Evolutionary conservation across 768 basidiomycete genomes (phyloP), one percentile per base, ranked within the genome.

Genomic region (Agaricus sinodeliciosus): DNA sequence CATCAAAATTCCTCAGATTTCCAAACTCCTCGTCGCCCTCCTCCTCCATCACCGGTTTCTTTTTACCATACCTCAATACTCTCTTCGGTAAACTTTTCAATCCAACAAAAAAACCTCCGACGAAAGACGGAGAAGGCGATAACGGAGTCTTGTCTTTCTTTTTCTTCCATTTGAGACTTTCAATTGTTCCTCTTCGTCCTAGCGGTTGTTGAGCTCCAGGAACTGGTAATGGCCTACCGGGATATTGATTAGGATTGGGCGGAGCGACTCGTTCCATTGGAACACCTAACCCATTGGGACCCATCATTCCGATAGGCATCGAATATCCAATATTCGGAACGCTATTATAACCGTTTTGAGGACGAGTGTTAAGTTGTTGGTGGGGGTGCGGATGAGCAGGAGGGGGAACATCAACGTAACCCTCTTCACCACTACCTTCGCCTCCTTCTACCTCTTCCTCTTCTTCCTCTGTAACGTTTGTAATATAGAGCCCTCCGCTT

Each of bases 251-350:
- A 1, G 34, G 51, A 13, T 15, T 5, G 1, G 34, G 51, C 7
- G 51, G 36, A 13, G 51, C 26, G 2, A 53, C 44, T 19, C 51
- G 27, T 18, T 53, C 51, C 51, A 53, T 53, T 16, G 51, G 51
- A 19, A 53, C 51, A 19, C 51, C 51, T 27, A 13, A 26, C 12
- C 43, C 43, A 28, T 43, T 43, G 19, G 19, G 25, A 5, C 51
- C 51, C 51, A 46, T 53, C 51, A 53, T 53, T 44, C 51, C 51
- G 3, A 53, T 44, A 5, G 51, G 51, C 51, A 53, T 53, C 37
- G 42, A 51, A 34, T 42, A 51, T 18, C 41, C 40, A 16, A 34
- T 34, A 12, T 16, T 43, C n/a, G 19, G 31, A 5, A 31, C 31
- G 7, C 7, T 40, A 4, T 19, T 19, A 36, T 31, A 51, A 18